Base-by-base conservation (phyloP, 108 stramenopile genomes). In the Phaeodactylum tricornutum region DNA sequence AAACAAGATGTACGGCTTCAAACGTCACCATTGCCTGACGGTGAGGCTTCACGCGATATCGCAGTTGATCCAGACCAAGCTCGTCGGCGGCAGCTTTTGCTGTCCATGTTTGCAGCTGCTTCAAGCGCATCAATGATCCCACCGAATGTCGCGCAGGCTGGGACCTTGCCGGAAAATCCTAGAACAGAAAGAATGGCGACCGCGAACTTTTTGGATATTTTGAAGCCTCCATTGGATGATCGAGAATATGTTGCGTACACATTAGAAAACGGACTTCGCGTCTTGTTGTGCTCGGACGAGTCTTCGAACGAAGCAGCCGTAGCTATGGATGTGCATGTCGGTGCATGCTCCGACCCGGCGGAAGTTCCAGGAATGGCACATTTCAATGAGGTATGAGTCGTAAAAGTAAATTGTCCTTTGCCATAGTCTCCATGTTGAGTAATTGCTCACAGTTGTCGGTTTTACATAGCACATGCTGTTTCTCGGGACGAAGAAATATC, bases 291-390 rank as follows among this genome's bases (percentile, higher is more conserved):
- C 38, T 80, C 77, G n/a, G 96, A 96, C 60, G 72, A 85, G 0
- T 36, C 68, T 22, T 67, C 89, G 29, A 91, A 79, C 17, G 63
- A 76, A 29, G 81, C 82, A 1, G 81, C 91, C 1, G 94, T 79
- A 11, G 81, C 84, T 6, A 82, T 95, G 82, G 73, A 84, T 61
- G 92, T 95, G 16, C 89, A 93, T 51, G 93, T 92, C 5, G 96
- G 89, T 2, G 79, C 84, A 15, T 72, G 69, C 40, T 69, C 73
- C 21, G 93, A 96, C 62, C 96, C 96, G 0, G 51, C 50, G 2
- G 86, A 82, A 29, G 45, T 92, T 36, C 81, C 81, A 34, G 96
- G 96, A 6, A 59, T 95, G 52, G 91, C 91, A 11, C 86, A 92
- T 57, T 89, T 89, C 52, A 63, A 76, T 47, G 77, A 78, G 71